A percentile compares a stretch with the other conserved stretches of the same genome.
Evolutionary conservation across 2,329 filamentous ascomycete genomes (phyloP).

Genomic region (Sporothrix inflata): DNA sequence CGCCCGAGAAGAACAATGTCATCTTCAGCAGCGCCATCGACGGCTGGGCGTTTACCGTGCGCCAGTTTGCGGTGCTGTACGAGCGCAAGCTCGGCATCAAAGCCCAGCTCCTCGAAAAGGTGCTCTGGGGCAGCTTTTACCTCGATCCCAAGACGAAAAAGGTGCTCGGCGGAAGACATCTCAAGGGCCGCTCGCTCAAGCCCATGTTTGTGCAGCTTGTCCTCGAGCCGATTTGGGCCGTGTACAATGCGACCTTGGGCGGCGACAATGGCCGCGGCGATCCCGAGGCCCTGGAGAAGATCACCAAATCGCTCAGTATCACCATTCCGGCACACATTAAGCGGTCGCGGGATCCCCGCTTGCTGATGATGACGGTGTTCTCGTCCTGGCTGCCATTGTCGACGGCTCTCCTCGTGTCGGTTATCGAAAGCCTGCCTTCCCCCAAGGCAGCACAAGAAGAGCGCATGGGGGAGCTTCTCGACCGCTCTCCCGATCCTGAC

Average conservation of each 20-base stretch:
- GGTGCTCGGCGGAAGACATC: constrained; percentile 84
- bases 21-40: constrained; percentile 98
- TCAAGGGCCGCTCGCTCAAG: constrained; percentile 89
- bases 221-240: constrained; percentile 92
- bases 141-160: constrained; percentile 96
- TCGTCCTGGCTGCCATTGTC: constrained; percentile 89
- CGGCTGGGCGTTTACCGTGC: constrained; percentile 97
- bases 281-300: constrained; percentile 82
- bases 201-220: constrained; percentile 98
- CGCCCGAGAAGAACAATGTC: constrained; percentile 97
- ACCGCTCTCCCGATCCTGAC: constrained; percentile 75
- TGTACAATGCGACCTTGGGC: constrained; percentile 80
- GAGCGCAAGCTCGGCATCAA: constrained; percentile 98
- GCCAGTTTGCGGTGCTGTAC: constrained; percentile 90
- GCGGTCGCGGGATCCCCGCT: constrained; percentile 79
- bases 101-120: constrained; percentile 82
- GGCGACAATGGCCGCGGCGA: constrained; percentile 84
- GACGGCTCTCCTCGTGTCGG: constrained; percentile 88
- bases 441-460: constrained; percentile 78
- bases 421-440: constrained; percentile 88
- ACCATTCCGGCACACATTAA: constrained; percentile 82
- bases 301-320: constrained; percentile 87
- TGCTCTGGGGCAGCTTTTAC: constrained; percentile 96
- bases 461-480: constrained; percentile 77
- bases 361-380: constrained; percentile 85